Percentiles rank a stretch among this genome's conserved stretches.
These are phyloP conservation scores for Verticillium nonalfalfae DNA, from an alignment of 2,329 filamentous ascomycete species.

Conservation along the genomic window DNA sequence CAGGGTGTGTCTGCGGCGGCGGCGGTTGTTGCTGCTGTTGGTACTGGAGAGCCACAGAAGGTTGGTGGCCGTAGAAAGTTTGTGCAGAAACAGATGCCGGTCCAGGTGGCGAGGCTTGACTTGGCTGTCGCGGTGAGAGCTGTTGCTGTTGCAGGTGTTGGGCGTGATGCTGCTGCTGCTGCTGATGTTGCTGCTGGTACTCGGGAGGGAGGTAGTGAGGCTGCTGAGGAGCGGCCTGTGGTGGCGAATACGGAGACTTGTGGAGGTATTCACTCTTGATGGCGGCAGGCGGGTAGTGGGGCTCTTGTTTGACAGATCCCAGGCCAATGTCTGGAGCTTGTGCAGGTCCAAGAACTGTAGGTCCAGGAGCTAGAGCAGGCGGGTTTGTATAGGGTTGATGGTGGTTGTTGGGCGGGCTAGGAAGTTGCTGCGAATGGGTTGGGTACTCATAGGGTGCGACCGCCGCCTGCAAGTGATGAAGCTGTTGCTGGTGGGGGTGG, in stretches of 20 bases:
- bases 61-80: constrained; percentile 1
- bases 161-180: neutral
- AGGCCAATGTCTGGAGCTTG: neutral
- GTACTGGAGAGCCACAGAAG: neutral
- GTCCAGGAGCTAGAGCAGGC: neutral
- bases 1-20: neutral
- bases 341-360: neutral
- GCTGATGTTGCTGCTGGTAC: constrained; percentile 9
- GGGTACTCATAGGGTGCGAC: constrained; percentile 2
- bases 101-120: neutral
- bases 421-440: constrained; percentile 5
- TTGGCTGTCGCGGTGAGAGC: neutral
- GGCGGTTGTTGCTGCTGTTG: neutral
- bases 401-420: neutral
- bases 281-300: neutral
- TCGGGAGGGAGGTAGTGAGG: constrained; percentile 1
- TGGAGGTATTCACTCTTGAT: constrained; percentile 7
- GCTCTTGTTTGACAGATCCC: constrained; percentile 2
- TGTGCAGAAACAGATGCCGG: neutral
- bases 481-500: constrained; percentile 15
- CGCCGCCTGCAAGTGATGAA: neutral
- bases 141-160: neutral
- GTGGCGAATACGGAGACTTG: constrained; percentile 2
- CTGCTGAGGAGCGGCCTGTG: constrained; percentile 6
- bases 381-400: constrained; percentile 1